Percentiles rank a stretch among this genome's conserved stretches.
These are phyloP conservation scores for Tolypocladium amazonense DNA, from an alignment of 2,329 filamentous ascomycete genomes.

Conservation along the genomic window DNA sequence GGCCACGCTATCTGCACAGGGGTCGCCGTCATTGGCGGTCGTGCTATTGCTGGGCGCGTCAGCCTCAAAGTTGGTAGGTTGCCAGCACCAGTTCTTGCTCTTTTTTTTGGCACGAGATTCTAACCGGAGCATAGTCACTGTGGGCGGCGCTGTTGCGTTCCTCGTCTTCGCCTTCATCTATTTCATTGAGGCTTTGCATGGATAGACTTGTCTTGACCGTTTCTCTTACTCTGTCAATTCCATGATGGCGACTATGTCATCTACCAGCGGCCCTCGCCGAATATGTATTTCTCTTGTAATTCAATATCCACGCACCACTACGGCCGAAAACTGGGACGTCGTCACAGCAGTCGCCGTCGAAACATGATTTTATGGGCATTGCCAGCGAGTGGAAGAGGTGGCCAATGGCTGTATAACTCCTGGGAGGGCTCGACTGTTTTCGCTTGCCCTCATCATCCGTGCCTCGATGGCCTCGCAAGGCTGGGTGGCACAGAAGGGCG, in stretches of 20 bases:
- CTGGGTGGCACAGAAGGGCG: not conserved
- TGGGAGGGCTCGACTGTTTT: not conserved
- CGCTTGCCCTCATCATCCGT: not conserved
- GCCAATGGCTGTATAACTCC: not conserved
- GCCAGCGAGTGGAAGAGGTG: not conserved
- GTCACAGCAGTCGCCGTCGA: not conserved
- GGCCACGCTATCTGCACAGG: conserved; percentile 88
- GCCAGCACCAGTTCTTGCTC: not conserved
- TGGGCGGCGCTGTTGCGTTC: conserved; percentile 86
- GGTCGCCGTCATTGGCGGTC: conserved; percentile 81
- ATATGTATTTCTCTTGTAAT: not conserved
- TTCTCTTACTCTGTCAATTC: not conserved
- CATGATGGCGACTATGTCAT: not conserved
- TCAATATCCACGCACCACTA: not conserved
- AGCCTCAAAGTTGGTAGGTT: conserved; percentile 88
- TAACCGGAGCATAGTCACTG: conserved; percentile 56
- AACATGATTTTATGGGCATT: not conserved
- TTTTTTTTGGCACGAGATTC: not conserved
- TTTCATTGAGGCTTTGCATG: conserved; percentile 65
- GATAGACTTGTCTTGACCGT: conserved; percentile 17
- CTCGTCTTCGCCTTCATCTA: conserved; percentile 89
- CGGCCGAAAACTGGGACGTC: not conserved
- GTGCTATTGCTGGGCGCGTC: conserved; percentile 85
- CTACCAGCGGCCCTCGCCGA: not conserved
- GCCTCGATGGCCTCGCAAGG: not conserved